These are phyloP conservation scores for Sutorius eximius DNA, from an alignment of 1,284 basidiomycete species.

Conservation along the genomic window DNA sequence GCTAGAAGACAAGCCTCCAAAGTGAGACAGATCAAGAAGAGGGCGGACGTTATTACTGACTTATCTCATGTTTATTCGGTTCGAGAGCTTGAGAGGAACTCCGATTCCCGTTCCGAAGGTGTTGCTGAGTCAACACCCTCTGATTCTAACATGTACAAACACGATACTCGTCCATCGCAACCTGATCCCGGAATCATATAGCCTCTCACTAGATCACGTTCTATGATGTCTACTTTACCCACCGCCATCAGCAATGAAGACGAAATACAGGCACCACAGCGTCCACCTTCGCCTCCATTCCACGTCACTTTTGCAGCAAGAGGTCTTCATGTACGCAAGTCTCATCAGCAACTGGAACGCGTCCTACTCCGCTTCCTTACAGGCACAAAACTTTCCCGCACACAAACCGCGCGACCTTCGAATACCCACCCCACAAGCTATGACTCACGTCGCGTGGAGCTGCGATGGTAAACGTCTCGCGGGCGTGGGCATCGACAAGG, in stretches of 20 bases:
- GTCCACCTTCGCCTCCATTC: conserved; percentile 69
- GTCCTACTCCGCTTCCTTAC: conserved; percentile 16
- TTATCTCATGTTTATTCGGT: neutral
- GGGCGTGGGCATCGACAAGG: conserved; percentile 74
- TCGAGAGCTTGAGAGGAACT: neutral
- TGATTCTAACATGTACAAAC: conserved; percentile 28
- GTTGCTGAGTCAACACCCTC: conserved; percentile 12
- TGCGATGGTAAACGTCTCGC: conserved; percentile 78
- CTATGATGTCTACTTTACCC: conserved; percentile 26
- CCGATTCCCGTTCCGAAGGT: neutral
- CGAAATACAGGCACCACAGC: conserved; percentile 61
- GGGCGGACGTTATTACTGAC: neutral
- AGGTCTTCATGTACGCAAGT: conserved; percentile 64
- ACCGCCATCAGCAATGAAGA: conserved; percentile 39
- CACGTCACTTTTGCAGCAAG: conserved; percentile 68
- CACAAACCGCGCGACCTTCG: conserved; percentile 74
- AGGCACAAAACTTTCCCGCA: conserved; percentile 75
- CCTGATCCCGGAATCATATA: too few species aligned
- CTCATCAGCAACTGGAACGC: conserved; percentile 5
- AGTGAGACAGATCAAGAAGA: too few species aligned
- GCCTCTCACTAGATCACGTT: neutral
- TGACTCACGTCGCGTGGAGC: conserved; percentile 77
- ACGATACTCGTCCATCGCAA: conserved; percentile 6
- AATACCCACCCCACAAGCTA: conserved; percentile 60
- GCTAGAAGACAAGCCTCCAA: too few species aligned